Percentiles rank a stretch among this genome's conserved stretches.
These are phyloP conservation scores for Fusarium oligoseptatum DNA, from an alignment of 2,329 filamentous ascomycete species.

Conservation along the genomic window DNA sequence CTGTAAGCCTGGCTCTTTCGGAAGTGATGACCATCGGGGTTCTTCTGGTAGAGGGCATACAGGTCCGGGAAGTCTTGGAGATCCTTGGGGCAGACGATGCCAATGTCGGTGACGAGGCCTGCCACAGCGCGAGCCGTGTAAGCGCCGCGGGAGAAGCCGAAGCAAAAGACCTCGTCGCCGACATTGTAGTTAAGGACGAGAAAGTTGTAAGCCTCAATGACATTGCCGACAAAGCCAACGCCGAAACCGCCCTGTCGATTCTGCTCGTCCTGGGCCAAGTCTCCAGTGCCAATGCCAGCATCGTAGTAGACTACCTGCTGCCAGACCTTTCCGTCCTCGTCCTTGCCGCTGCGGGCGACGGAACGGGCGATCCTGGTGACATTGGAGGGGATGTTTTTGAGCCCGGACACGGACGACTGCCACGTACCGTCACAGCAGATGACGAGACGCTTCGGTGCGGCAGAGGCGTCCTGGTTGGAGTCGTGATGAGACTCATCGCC, in stretches of 20 bases:
- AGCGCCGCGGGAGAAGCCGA: constrained; percentile 54
- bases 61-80: constrained; percentile 46
- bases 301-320: constrained; percentile 56
- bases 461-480: constrained; percentile 15
- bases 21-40: constrained; percentile 35
- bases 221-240: constrained; percentile 47
- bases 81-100: constrained; percentile 43
- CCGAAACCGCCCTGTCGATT: constrained; percentile 43
- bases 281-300: constrained; percentile 50
- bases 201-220: constrained; percentile 55
- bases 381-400: constrained; percentile 48
- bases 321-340: constrained; percentile 46
- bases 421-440: constrained; percentile 56
- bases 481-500: constrained; percentile 34
- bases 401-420: constrained; percentile 46
- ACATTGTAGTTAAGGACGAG: constrained; percentile 51
- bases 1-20: constrained; percentile 41
- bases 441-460: constrained; percentile 45
- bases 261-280: constrained; percentile 29
- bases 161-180: constrained; percentile 51
- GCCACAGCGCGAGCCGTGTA: constrained; percentile 55
- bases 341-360: constrained; percentile 41
- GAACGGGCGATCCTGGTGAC: constrained; percentile 52
- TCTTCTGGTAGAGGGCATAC: constrained; percentile 43
- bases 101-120: constrained; percentile 46